Conservation (phyloP, 2,329 filamentous ascomycete genomes). For the Colletotrichum ledebouriae region DNA sequence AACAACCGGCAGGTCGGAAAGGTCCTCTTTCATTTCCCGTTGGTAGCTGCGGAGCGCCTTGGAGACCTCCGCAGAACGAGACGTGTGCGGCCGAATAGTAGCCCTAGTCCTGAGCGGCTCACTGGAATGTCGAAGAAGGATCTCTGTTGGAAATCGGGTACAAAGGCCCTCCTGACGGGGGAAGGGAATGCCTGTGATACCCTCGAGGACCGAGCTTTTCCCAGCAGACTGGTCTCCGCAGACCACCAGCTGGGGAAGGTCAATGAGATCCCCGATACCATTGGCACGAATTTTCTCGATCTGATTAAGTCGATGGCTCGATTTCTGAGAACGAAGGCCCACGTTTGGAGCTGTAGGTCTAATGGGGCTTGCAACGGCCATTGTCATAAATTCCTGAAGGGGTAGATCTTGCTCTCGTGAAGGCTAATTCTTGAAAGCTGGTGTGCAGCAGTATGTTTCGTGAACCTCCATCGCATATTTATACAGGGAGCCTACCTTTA, state of each 20-base stretch:
- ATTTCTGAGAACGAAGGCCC: constrained; percentile 20
- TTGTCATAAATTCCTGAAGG: neutral
- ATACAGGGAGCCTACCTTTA: too few relatives aligned
- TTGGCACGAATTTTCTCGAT: constrained; percentile 53
- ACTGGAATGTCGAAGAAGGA: constrained; percentile 58
- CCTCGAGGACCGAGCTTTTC: constrained; percentile 70
- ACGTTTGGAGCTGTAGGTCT: neutral
- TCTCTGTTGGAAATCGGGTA: constrained; percentile 68
- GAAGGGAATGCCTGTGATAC: constrained; percentile 67
- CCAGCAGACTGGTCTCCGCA: constrained; percentile 68
- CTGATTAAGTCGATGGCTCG: constrained; percentile 50
- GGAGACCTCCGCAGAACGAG: neutral
- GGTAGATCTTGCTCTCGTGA: too few relatives aligned
- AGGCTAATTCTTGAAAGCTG: too few relatives aligned
- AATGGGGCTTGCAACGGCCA: constrained; percentile 13
- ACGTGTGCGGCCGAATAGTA: constrained; percentile 28
- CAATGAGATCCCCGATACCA: constrained; percentile 52
- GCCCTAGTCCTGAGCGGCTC: constrained; percentile 10
- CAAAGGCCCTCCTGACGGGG: constrained; percentile 65
- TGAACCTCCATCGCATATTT: too few relatives aligned
- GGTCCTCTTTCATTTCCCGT: constrained; percentile 34
- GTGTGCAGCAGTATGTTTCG: too few relatives aligned
- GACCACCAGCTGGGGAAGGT: constrained; percentile 64
- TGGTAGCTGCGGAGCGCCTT: constrained; percentile 19
- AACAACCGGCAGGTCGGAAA: constrained; percentile 18